phyloP scores from a whole-genome alignment of 106 monocot species.

The Amphibolis antarctica region DNA sequence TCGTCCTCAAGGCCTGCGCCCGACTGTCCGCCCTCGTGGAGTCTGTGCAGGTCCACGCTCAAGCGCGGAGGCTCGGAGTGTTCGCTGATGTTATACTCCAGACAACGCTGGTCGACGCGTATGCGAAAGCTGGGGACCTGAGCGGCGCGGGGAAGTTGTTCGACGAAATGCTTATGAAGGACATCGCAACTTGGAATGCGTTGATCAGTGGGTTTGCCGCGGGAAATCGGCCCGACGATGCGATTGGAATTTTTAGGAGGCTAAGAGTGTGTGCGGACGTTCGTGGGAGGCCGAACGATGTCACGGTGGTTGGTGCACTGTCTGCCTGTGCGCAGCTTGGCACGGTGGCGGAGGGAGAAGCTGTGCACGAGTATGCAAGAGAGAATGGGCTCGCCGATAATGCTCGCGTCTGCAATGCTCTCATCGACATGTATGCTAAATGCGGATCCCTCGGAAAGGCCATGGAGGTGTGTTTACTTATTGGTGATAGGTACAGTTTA shows the following conservation, averaged over 20 bases:
- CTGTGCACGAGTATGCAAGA: conserved; percentile 23
- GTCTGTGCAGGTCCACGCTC: conserved; percentile 44
- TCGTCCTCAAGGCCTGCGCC: conserved; percentile 55
- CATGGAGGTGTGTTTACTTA: conserved; percentile 18
- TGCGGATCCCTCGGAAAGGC: conserved; percentile 58
- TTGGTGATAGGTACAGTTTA: too few species aligned
- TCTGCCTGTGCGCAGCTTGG: conserved; percentile 81
- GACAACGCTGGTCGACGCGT: conserved; percentile 75
- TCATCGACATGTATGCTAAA: conserved; percentile 78
- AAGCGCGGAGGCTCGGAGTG: conserved; percentile 35
- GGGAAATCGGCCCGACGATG: conserved; percentile 39
- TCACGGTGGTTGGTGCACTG: conserved; percentile 61
- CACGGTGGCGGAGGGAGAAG: conserved; percentile 24
- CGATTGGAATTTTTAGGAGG: conserved; percentile 37
- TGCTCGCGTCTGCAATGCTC: conserved; percentile 42
- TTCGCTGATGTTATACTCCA: conserved; percentile 42
- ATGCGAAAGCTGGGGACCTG: conserved; percentile 36
- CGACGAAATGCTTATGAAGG: conserved; percentile 58
- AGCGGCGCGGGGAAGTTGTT: conserved; percentile 39
- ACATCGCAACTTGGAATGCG: conserved; percentile 80
- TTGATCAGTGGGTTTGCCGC: conserved; percentile 43
- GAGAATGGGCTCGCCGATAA: conserved; percentile 15
- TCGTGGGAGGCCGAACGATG: conserved; percentile 37
- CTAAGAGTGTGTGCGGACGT: conserved; percentile 9
- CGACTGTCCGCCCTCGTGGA: conserved; percentile 19